Evolutionary conservation across 1,284 basidiomycete species (phyloP), one percentile per base, ranked within the genome.

Genomic region (Termitomyces sp.): DNA sequence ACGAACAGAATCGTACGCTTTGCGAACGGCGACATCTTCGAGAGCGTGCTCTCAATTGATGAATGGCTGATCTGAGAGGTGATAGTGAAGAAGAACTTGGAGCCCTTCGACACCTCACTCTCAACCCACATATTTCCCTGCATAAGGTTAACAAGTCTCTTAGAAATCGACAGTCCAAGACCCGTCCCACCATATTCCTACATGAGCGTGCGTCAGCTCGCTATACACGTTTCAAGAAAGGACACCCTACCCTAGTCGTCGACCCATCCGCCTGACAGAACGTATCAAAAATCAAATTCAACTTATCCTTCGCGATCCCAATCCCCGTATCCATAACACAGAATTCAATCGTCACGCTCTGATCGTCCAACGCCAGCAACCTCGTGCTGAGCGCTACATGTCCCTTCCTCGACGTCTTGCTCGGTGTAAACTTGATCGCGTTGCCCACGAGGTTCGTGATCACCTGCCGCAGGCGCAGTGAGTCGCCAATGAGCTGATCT

Each of bases 101-200:
- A 92, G 13, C 97, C 97, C 65, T 92, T 90, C 50, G 90, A 84
- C 61, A 93, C 86, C 68, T 97, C 93, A 58, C 86, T 90, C 70
- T 97, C 92, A 45, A 99, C 97, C 97, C 97, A 99, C 77, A 99
- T 92, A 66, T 97, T 94, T 55, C 97, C 97, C 64, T 92, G 86
- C 97, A 99, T 99, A 62, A 99, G 86, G 60, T 89, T 92, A 47
- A 98, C 96, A 19, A 99, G 85, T 0, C 96, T 88, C 66, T 98
- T 94, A 33, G 93, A 95, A 64, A 95, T 94, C 12, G 91, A 94
- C 56, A 99, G 77, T n/a, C 96, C 97, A 1, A 98, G 81, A 68
- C 97, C 97, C 0, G 97, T 99, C 45, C 96, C 96, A 61, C 96
- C 96, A 65, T 98, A 98, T 80, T 98, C 97, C 84, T 91, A 38